Base-by-base conservation (phyloP, 2,329 filamentous ascomycete genomes). In the Pezicula neosporulosa region DNA sequence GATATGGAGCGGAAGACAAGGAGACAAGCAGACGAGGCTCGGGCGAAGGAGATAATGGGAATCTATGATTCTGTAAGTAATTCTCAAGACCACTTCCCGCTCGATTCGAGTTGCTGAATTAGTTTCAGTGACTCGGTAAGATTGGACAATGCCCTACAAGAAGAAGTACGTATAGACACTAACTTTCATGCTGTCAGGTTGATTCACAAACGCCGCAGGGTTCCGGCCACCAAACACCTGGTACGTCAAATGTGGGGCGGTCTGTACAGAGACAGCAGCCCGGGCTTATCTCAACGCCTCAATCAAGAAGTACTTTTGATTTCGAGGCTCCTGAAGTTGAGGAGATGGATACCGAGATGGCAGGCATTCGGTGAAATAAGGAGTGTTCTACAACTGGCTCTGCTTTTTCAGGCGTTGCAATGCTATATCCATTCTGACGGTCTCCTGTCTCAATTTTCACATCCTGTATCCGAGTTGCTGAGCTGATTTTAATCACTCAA, bases 11-110 rank as follows among this genome's bases (percentile, higher is more conserved):
- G 45, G 39, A 50, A 52, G 44, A 53, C 55, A 18, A 56, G 64
- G 43, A 19, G 49, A 30, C 58, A 62, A 44, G 51, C 54, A 13
- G 56, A 49, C 21, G 52, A 65, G 38, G 54, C 54, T 12, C 51
- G 63, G 47, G 63, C 61, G 16, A 55, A 52, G 28, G 60, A 64
- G 38, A 44, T 68, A 8, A 47, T 63, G 42, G 59, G 56, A 27
- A 41, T 53, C 13, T 56, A 47, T 45, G 60, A 62, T 44, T 50
- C 56, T 56, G 19, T 41, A 19, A 42, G 12, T 39, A 7, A 37
- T 12, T 9, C 12, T 38, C 30, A n/a, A n/a, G 21, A 33, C 30
- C 30, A n/a, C 21, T 33, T 19, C 24, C 18, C 16, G 38, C 37
- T 21, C 30, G 13, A 30, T 36, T 30, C 24, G 27, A 36, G 19